A percentile compares a stretch with the other conserved stretches of the same genome.
phyloP scores from a whole-genome alignment of 2,329 filamentous ascomycete species.

The Exophiala sp. region DNA sequence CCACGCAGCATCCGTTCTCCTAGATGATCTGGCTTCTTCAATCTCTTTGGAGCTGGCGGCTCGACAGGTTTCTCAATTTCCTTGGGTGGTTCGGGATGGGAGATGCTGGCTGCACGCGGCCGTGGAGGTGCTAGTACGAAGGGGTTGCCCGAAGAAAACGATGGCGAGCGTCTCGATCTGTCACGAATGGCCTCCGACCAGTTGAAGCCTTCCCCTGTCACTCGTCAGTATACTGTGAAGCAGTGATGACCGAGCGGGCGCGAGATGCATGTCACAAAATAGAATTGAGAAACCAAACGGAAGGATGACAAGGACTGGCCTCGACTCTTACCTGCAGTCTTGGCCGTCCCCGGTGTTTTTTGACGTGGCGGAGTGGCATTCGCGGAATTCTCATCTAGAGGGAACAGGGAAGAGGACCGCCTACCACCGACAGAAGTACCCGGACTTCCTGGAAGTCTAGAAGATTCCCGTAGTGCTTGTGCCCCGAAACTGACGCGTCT shows the following conservation, averaged over 20 bases:
- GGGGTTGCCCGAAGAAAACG: constrained; percentile 37
- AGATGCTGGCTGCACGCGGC: constrained; percentile 42
- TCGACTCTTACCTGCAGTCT: constrained; percentile 48
- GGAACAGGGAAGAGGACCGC: constrained; percentile 46
- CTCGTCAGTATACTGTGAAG: constrained; percentile 6
- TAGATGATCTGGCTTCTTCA: constrained; percentile 79
- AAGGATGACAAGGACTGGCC: constrained; percentile 43
- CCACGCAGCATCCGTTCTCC: constrained; percentile 96
- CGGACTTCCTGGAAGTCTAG: constrained; percentile 57
- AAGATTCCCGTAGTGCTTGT: constrained; percentile 62
- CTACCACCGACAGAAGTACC: constrained; percentile 60
- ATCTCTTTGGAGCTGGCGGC: constrained; percentile 29
- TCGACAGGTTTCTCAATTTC: constrained; percentile 36
- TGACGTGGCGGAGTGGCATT: constrained; percentile 23
- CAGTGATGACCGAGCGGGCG: background rate
- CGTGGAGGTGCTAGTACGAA: constrained; percentile 17
- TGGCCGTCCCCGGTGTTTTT: constrained; percentile 27
- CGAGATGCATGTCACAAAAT: background rate
- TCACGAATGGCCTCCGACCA: constrained; percentile 94
- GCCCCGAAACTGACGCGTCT: constrained; percentile 87
- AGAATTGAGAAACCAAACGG: background rate
- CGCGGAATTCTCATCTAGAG: constrained; percentile 26
- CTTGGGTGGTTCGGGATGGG: constrained; percentile 47
- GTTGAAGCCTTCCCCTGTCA: constrained; percentile 85
- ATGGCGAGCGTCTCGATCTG: constrained; percentile 72